Evolutionary conservation across 1,139 yeast species (phyloP).

Genomic region (Suhomyces chickasaworum): DNA sequence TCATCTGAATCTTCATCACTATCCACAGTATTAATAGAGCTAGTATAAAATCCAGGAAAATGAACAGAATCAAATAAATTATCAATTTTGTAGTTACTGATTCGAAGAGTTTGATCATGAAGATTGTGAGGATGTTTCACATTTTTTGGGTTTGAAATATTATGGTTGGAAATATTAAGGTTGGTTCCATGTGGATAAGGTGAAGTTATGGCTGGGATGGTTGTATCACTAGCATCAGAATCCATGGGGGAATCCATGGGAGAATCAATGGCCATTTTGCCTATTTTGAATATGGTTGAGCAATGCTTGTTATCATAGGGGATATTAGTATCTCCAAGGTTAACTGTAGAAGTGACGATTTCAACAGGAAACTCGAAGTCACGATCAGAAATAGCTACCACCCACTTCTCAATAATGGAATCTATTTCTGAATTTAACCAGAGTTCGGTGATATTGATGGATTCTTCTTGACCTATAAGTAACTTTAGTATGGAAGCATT

Average conservation of each 20-base stretch:
- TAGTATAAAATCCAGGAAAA: background rate
- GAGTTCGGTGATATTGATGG: conserved; percentile 5
- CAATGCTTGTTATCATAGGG: background rate
- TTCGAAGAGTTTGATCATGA: background rate
- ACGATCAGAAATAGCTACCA: conserved; percentile 42
- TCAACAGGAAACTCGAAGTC: conserved; percentile 36
- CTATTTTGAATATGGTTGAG: background rate
- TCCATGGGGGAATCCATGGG: conserved; percentile 8
- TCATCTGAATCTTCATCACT: conserved; percentile 12
- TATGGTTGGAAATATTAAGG: too few relatives aligned
- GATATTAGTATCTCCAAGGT: conserved; percentile 11
- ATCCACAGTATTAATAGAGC: conserved; percentile 1
- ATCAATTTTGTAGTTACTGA: conserved; percentile 5
- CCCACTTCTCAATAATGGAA: conserved; percentile 48
- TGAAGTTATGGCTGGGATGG: conserved; percentile 2
- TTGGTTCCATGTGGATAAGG: too few relatives aligned
- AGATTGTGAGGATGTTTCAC: background rate
- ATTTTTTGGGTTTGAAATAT: too few relatives aligned
- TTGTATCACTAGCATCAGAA: conserved; percentile 8
- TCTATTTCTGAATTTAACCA: conserved; percentile 27
- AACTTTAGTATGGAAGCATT: conserved; percentile 23
- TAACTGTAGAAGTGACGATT: conserved; percentile 40
- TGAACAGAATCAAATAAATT: conserved; percentile 1
- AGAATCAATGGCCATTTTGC: background rate
- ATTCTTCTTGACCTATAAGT: background rate